Evolutionary conservation across 495 filamentous ascomycete species (phyloP).

Genomic region (Pyrenula massariospora): DNA sequence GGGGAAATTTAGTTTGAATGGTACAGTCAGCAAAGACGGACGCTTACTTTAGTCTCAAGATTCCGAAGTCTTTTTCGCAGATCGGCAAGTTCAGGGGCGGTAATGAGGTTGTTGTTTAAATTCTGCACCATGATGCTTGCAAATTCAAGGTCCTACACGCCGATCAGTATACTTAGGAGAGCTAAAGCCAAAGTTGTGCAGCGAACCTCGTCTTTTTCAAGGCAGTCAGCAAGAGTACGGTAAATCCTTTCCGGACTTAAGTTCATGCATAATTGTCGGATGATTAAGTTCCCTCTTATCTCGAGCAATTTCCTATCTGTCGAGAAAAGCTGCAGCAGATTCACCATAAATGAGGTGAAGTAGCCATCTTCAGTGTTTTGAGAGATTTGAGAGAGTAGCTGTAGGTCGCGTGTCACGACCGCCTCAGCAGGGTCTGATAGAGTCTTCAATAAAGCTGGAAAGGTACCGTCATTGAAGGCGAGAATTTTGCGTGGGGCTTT

Average conservation of each 20-base stretch:
- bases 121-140: constrained; percentile 99
- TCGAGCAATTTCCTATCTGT: constrained; percentile 87
- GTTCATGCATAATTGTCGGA: constrained; percentile 86
- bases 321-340: constrained; percentile 85
- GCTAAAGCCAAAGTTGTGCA: background rate
- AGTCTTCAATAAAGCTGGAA: constrained; percentile 91
- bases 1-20: constrained; percentile 1
- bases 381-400: constrained; percentile 91
- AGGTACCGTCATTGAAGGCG: constrained; percentile 93
- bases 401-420: constrained; percentile 90
- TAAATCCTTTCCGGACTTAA: constrained; percentile 93
- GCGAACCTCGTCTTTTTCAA: constrained; percentile 82
- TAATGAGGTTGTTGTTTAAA: constrained; percentile 97
- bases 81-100: constrained; percentile 86
- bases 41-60: constrained; percentile 64
- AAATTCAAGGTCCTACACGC: constrained; percentile 74
- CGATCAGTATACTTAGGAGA: background rate
- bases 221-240: constrained; percentile 86
- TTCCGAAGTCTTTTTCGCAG: constrained; percentile 83
- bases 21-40: background rate
- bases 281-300: constrained; percentile 89
- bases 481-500: constrained; percentile 91
- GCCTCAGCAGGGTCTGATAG: constrained; percentile 91
- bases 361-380: constrained; percentile 93
- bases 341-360: constrained; percentile 97